Base-by-base conservation (phyloP, 495 filamentous ascomycete species). In the Cetradonia linearis region DNA sequence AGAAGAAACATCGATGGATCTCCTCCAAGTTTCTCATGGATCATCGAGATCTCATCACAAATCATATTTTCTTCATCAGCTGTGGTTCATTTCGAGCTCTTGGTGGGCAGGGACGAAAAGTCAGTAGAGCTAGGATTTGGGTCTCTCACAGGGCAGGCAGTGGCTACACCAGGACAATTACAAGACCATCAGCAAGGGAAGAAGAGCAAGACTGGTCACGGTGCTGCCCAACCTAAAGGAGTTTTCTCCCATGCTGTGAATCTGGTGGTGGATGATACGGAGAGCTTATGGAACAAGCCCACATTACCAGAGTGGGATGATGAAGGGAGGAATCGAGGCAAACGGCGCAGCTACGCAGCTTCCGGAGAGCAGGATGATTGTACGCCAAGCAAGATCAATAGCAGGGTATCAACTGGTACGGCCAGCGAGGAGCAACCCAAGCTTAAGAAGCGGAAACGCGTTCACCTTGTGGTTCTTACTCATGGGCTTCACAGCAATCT, bases 401-500 rank as follows among this genome's bases (percentile, higher is more conserved):
- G 56, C 37, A 18, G 55, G n/a, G 34, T 44, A 23, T 60, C 20
- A 20, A 37, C 27, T n/a, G 33, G 23, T 25, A 34, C 38, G 25
- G 49, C 44, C 27, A 49, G 18, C 13, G 56, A 25, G 37, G 57
- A 58, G 55, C 25, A 62, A 56, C 58, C 30, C 44, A 65, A 27
- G 44, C 31, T 14, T 46, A 76, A 62, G 53, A 68, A 59, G 62
- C 73, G 67, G 66, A 92, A 88, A 73, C 90, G 84, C 65, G 75
- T 97, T 0, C 93, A 98, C 67, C 75, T 98, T 60, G 93, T 98
- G 10, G 78, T 98, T 9, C 69, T 98, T 57, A 97, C 93, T 0
- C 93, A 98, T 76, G 93, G 93, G 1, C 71, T 98, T 62, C 93
- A 97, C 70, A 94, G 91, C 72, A 98, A 98, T 72, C 78, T 96